Evolutionary conservation across 2,329 filamentous ascomycete species (phyloP), one percentile per base, ranked within the genome.

Genomic region (Talaromyces albobiverticillius): DNA sequence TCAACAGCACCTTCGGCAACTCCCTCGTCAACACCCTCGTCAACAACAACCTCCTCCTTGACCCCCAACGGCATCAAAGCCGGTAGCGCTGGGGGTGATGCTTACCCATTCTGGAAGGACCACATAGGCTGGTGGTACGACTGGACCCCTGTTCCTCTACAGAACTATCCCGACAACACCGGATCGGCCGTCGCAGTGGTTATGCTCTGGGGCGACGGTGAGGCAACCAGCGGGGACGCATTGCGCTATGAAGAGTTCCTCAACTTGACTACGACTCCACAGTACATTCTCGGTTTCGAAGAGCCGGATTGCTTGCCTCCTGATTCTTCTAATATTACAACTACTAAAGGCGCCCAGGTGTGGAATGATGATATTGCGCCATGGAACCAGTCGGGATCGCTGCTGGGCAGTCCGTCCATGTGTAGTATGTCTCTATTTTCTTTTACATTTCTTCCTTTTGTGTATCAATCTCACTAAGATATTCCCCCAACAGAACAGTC

Each of bases 51-150:
- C 25, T 29, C 25, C 23, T 18, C 41, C 23, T 9, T 52, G 18
- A 52, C 50, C 5, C 50, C 50, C 31, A 52, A 52, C 41, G 41
- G 41, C 31, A 52, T 46, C 42, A 52, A 52, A 29, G 50, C 50
- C 40, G 50, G 50, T 29, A 52, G 50, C 34, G 41, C 50, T n/a
- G 50, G 50, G 22, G 50, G 41, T 10, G 42, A 52, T 16, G 50
- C 50, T 20, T 43, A 46, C 13, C 42, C 50, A 16, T 52, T 52
- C 29, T 52, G 50, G 50, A 34, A 45, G 13, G 2, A 13, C 13
- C 50, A 52, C 10, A 32, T 52, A 18, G 50, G 50, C 10, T 52
- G 50, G 50, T 46, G 50, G 50, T 52, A 52, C 50, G 50, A 52
- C 50, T 52, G 42, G 42, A 52, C 45, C 1, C 45, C 45, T 13